These are phyloP conservation scores for Alternaria postmessia DNA, from an alignment of 2,329 filamentous ascomycete species.

Conservation along the genomic window DNA sequence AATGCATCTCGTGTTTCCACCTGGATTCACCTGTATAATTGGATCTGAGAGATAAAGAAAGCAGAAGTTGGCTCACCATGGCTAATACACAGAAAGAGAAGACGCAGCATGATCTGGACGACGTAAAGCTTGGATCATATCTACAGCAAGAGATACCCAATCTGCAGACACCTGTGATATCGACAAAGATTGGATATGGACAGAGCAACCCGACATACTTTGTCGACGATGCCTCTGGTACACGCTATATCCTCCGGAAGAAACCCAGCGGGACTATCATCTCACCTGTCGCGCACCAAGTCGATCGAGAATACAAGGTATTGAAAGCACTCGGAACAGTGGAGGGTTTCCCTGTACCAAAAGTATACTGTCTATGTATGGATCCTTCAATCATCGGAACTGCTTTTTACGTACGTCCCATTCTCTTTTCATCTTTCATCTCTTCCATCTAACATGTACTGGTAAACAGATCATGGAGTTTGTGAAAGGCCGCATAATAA, in stretches of 20 bases:
- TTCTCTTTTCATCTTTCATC: neutral
- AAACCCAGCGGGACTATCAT: slow-evolving; percentile 92
- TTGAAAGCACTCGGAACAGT: slow-evolving; percentile 75
- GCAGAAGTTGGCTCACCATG: slow-evolving; percentile 13
- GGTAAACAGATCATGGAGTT: slow-evolving; percentile 79
- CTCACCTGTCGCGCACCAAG: slow-evolving; percentile 91
- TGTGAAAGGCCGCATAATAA: slow-evolving; percentile 89
- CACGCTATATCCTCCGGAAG: slow-evolving; percentile 88
- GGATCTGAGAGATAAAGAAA: neutral
- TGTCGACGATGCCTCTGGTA: slow-evolving; percentile 71
- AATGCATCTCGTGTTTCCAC: neutral
- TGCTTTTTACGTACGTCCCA: slow-evolving; percentile 72
- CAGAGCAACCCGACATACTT: slow-evolving; percentile 98
- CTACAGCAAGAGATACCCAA: slow-evolving; percentile 36
- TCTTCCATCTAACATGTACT: neutral
- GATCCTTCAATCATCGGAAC: slow-evolving; percentile 82
- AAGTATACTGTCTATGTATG: slow-evolving; percentile 83
- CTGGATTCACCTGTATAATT: neutral
- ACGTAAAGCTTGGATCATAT: slow-evolving; percentile 40
- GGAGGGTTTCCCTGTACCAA: slow-evolving; percentile 87
- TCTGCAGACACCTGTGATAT: slow-evolving; percentile 37
- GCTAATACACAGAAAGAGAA: slow-evolving; percentile 22
- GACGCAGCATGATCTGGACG: slow-evolving; percentile 41
- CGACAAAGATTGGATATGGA: slow-evolving; percentile 85
- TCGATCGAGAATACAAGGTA: slow-evolving; percentile 92